Conservation (phyloP, 768 basidiomycete genomes). For the Pulveroboletus ravenelii region DNA sequence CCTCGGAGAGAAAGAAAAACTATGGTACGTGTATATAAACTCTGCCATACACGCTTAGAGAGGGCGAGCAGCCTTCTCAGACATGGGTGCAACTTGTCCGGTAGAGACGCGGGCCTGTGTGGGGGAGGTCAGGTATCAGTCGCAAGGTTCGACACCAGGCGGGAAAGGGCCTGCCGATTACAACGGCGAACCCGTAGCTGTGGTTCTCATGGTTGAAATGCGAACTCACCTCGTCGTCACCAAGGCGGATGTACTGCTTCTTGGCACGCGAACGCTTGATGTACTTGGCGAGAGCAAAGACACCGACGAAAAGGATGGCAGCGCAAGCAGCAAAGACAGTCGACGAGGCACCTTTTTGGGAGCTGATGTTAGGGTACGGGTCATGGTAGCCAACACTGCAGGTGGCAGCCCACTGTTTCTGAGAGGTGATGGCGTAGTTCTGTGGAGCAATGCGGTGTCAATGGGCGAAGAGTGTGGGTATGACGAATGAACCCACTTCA, state of each 20-base stretch:
- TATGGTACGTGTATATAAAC: background rate
- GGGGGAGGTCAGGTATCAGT: slow-evolving; percentile 1
- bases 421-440: slow-evolving; percentile 44
- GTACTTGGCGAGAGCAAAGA: slow-evolving; percentile 32
- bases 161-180: slow-evolving; percentile 3
- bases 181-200: slow-evolving; percentile 10
- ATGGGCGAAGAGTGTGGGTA: background rate
- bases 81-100: slow-evolving; percentile 22
- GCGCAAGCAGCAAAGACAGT: slow-evolving; percentile 33
- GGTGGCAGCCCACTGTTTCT: slow-evolving; percentile 41
- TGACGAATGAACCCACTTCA: slow-evolving; percentile 46
- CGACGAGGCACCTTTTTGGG: slow-evolving; percentile 29
- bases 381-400: slow-evolving; percentile 34
- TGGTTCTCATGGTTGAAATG: background rate
- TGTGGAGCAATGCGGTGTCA: slow-evolving; percentile 12
- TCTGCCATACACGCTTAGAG: slow-evolving; percentile 12
- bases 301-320: slow-evolving; percentile 33
- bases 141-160: slow-evolving; percentile 3
- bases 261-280: slow-evolving; percentile 32
- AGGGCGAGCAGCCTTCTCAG: slow-evolving; percentile 26
- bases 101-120: slow-evolving; percentile 16
- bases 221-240: slow-evolving; percentile 34
- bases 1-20: background rate
- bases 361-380: slow-evolving; percentile 30
- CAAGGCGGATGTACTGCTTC: slow-evolving; percentile 34